Evolutionary conservation across 495 filamentous ascomycete species (phyloP).

Genomic region (Talaromyces proteolyticus): DNA sequence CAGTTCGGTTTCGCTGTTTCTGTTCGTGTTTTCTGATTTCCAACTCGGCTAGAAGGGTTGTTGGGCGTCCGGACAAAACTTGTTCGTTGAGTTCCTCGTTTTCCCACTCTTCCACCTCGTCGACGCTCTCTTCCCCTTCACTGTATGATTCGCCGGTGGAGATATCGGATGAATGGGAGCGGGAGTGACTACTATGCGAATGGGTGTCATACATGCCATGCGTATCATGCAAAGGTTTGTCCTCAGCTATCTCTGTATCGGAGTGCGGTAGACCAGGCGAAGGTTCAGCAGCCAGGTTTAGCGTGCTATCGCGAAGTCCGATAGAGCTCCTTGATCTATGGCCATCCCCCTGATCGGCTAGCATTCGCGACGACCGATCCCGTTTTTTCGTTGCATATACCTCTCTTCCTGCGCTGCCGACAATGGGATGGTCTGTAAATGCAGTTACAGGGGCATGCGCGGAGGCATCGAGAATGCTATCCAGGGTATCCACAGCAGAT

Average conservation of each 20-base stretch:
- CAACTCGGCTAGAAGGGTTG: slow-evolving; percentile 87
- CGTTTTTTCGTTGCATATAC: slow-evolving; percentile 48
- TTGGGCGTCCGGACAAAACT: slow-evolving; percentile 64
- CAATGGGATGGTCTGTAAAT: slow-evolving; percentile 89
- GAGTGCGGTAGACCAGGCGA: background rate
- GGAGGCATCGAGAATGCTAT: slow-evolving; percentile 93
- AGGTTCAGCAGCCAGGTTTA: background rate
- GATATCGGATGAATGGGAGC: slow-evolving; percentile 10
- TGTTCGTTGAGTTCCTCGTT: slow-evolving; percentile 33
- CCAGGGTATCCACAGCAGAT: slow-evolving; percentile 82
- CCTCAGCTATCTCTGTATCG: slow-evolving; percentile 1
- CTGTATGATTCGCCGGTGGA: slow-evolving; percentile 10
- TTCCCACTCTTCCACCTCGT: slow-evolving; percentile 24
- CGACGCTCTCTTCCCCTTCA: slow-evolving; percentile 7
- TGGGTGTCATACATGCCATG: background rate
- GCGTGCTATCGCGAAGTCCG: slow-evolving; percentile 9
- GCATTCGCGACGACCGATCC: slow-evolving; percentile 18
- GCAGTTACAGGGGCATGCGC: slow-evolving; percentile 86
- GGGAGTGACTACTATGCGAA: slow-evolving; percentile 4
- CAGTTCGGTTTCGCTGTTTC: slow-evolving; percentile 66
- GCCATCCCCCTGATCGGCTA: slow-evolving; percentile 14
- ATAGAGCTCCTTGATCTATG: slow-evolving; percentile 16
- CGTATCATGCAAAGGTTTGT: background rate
- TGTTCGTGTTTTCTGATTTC: slow-evolving; percentile 83
- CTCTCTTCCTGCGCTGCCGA: slow-evolving; percentile 62